Percentiles rank a stretch among this genome's conserved stretches.
These are phyloP conservation scores for Diaporthe australafricana DNA, from an alignment of 2,329 filamentous ascomycete genomes.

Conservation along the genomic window DNA sequence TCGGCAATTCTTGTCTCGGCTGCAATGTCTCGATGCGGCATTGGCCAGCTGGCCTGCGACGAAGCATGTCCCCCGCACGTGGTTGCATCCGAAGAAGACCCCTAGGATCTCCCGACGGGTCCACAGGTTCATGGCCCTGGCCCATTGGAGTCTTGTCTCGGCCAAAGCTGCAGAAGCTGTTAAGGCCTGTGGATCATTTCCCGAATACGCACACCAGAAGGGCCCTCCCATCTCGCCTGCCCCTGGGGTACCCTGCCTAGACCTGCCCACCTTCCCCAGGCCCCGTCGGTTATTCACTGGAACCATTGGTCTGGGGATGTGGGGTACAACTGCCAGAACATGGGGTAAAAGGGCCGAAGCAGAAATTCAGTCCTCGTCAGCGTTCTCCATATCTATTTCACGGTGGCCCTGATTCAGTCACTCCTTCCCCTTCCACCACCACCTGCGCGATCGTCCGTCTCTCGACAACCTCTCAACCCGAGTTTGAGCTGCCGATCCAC, in stretches of 20 bases:
- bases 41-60: background rate
- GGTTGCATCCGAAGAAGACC: background rate
- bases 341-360: constrained; percentile 24
- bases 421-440: background rate
- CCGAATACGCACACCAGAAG: background rate
- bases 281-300: constrained; percentile 26
- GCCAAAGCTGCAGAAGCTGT: too few relatives aligned
- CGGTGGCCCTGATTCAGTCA: background rate
- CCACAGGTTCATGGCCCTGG: background rate
- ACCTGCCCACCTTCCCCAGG: constrained; percentile 1
- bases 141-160: background rate
- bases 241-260: background rate
- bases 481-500: background rate
- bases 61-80: constrained; percentile 7
- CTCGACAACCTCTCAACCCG: background rate
- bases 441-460: background rate
- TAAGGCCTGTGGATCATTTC: background rate
- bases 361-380: constrained; percentile 8
- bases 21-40: constrained; percentile 14
- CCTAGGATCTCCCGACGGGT: constrained; percentile 10
- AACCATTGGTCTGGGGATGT: constrained; percentile 26
- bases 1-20: background rate
- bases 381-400: constrained; percentile 21
- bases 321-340: constrained; percentile 4
- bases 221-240: background rate